Conservation (phyloP, 805 yeast species). For the Saccharomycopsis selenospora region DNA sequence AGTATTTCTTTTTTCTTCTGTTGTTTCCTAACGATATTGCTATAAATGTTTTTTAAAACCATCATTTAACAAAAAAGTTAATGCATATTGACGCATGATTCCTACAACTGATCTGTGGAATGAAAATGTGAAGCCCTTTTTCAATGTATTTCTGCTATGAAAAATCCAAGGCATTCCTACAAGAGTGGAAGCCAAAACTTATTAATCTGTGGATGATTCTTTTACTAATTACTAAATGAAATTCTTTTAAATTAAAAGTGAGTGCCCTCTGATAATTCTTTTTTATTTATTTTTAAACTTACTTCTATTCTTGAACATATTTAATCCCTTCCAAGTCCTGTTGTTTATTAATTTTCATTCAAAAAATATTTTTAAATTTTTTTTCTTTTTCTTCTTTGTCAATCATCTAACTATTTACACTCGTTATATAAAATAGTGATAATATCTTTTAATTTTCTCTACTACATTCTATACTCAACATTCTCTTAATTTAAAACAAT, state of each 20-base stretch:
- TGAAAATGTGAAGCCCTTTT: constrained; percentile 3
- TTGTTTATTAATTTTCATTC: background rate
- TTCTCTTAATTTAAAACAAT: too few species aligned
- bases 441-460: too few species aligned
- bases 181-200: constrained; percentile 1
- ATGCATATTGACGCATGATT: background rate
- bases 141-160: background rate
- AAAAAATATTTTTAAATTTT: background rate
- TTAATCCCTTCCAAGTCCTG: background rate
- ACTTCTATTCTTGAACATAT: too few species aligned
- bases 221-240: background rate
- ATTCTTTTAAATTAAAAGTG: background rate
- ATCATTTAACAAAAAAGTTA: background rate
- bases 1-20: too few species aligned
- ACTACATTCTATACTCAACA: too few species aligned
- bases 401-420: background rate
- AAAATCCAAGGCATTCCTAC: background rate
- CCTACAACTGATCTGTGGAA: constrained; percentile 1
- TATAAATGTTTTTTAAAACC: background rate
- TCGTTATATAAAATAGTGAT: background rate
- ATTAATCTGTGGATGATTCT: constrained; percentile 2
- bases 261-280: constrained; percentile 3
- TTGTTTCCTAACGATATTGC: too few species aligned
- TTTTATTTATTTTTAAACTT: background rate
- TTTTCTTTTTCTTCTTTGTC: background rate